Percentiles rank a stretch among this genome's conserved stretches.
phyloP scores from a whole-genome alignment of 2,329 filamentous ascomycete genomes.

The Colletotrichum coccodes region DNA sequence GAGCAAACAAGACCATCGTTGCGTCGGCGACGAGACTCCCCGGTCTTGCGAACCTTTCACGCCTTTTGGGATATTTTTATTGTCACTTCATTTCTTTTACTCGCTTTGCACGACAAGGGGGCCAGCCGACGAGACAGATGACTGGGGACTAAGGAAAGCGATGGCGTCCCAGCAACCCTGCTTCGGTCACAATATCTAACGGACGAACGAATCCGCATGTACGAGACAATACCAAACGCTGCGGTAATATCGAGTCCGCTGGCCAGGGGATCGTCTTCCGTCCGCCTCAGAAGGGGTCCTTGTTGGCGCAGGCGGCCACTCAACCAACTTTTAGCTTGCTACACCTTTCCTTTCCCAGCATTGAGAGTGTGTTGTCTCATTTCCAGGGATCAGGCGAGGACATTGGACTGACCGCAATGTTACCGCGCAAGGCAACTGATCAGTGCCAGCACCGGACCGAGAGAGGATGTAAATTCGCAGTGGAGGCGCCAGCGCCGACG shows the following conservation, averaged over 20 bases:
- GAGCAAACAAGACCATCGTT: not conserved
- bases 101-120: conserved; percentile 6
- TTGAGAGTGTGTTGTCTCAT: conserved; percentile 6
- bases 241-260: conserved; percentile 9
- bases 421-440: conserved; percentile 3
- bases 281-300: conserved; percentile 2
- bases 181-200: not conserved
- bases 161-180: conserved; percentile 11
- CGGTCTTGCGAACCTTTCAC: not conserved
- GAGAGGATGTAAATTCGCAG: not conserved
- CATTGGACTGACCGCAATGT: not conserved
- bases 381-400: conserved; percentile 1
- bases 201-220: not conserved
- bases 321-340: not conserved
- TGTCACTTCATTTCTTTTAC: conserved; percentile 1
- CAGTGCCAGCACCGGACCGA: conserved; percentile 14
- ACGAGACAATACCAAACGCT: not conserved
- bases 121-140: not conserved
- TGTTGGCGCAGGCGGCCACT: not conserved
- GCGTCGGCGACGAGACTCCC: not conserved
- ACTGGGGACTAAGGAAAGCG: not conserved
- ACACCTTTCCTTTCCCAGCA: not conserved
- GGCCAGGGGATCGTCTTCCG: conserved; percentile 1
- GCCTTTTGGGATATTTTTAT: not conserved
- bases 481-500: conserved; percentile 13